A percentile compares a stretch with the other conserved stretches of the same genome.
Evolutionary conservation across 148 eudicot genomes (phyloP).

Genomic region (Silene conica): DNA sequence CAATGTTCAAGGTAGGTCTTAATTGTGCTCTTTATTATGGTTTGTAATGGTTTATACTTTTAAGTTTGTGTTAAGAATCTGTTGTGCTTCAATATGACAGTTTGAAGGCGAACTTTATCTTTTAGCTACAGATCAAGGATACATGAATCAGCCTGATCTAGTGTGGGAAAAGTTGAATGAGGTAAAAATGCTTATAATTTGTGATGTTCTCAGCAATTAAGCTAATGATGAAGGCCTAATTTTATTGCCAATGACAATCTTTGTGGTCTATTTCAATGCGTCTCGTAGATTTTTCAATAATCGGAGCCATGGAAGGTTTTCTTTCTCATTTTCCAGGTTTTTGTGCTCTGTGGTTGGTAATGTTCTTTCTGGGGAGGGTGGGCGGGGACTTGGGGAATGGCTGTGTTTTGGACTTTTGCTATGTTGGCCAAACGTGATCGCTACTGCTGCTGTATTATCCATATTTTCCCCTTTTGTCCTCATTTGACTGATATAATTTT

Average conservation of each 20-base stretch:
- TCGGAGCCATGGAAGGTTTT: background rate
- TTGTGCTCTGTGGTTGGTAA: too few species aligned
- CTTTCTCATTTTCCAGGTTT: background rate
- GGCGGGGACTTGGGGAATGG: too few species aligned
- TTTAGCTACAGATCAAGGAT: conserved; percentile 90
- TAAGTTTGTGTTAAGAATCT: conserved; percentile 13
- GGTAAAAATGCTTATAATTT: conserved; percentile 40
- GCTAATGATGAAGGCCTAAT: background rate
- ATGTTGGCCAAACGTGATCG: too few species aligned
- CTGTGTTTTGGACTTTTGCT: too few species aligned
- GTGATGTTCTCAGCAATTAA: background rate
- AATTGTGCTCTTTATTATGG: background rate
- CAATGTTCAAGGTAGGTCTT: conserved; percentile 83
- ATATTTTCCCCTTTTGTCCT: background rate
- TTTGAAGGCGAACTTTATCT: conserved; percentile 71
- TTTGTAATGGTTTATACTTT: background rate
- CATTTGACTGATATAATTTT: background rate
- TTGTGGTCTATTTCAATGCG: background rate
- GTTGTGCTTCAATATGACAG: conserved; percentile 37
- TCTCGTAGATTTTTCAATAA: background rate
- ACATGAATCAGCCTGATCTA: conserved; percentile 84
- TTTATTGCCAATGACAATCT: background rate
- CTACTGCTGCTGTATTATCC: background rate
- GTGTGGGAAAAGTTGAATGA: conserved; percentile 97
- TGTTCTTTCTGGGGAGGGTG: background rate